Conservation (phyloP, 192 early-diverging fungal genomes). For the Cladochytrium replicatum region DNA sequence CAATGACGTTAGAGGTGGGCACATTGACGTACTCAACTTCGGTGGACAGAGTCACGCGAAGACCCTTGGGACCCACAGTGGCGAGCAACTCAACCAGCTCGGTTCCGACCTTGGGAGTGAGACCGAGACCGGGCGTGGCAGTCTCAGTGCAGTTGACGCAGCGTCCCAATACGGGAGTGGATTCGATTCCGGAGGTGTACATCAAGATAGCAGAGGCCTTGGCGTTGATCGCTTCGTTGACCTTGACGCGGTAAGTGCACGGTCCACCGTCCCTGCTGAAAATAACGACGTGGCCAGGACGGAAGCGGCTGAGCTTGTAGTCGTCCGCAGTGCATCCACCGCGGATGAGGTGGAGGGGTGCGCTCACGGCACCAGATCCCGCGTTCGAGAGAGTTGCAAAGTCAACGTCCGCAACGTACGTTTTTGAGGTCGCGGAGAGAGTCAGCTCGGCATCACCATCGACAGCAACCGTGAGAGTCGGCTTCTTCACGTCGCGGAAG, state of each 20-base stretch:
- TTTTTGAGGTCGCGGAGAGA: neutral
- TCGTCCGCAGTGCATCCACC: neutral
- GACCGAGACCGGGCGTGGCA: neutral
- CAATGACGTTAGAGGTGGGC: conserved; percentile 24
- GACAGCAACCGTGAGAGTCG: conserved; percentile 2
- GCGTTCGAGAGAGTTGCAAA: neutral
- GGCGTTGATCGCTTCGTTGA: neutral
- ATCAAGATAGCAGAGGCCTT: neutral
- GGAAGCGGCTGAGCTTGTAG: neutral
- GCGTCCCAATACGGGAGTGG: neutral
- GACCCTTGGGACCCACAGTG: neutral
- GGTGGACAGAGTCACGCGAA: conserved; percentile 8
- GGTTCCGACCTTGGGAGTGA: conserved; percentile 8
- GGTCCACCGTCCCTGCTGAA: neutral
- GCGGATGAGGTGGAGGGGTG: neutral
- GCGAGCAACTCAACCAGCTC: conserved; percentile 9
- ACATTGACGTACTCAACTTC: conserved; percentile 3
- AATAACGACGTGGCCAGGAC: neutral
- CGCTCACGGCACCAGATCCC: conserved; percentile 1
- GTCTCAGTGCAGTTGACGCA: neutral
- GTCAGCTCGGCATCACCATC: neutral
- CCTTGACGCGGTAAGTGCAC: neutral
- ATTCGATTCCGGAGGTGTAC: neutral
- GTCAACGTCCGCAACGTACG: neutral
- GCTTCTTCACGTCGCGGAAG: conserved; percentile 2